A percentile compares a stretch with the other conserved stretches of the same genome.
phyloP scores from a whole-genome alignment of 148 eudicot genomes.

The Tetragonia tetragonoides region DNA sequence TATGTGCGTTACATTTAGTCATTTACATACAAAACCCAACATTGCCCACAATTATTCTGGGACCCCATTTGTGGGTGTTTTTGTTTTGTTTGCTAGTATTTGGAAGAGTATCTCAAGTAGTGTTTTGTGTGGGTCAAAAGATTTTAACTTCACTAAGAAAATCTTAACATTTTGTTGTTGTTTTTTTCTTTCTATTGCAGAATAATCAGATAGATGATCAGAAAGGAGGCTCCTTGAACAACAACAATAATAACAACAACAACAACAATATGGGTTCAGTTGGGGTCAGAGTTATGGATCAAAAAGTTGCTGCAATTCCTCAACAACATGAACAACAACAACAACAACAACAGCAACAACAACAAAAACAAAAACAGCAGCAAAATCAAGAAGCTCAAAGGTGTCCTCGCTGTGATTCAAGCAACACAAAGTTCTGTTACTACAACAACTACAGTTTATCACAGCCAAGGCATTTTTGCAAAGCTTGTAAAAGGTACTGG shows the following conservation, averaged over 20 bases:
- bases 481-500: conserved; percentile 74
- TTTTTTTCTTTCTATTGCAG: conserved; percentile 17
- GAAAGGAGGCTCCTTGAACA: conserved; percentile 1
- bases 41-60: conserved; percentile 22
- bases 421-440: conserved; percentile 52
- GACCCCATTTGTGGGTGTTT: conserved; percentile 15
- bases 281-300: conserved; percentile 19
- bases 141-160: conserved; percentile 19
- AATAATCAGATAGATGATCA: conserved; percentile 25
- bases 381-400: conserved; percentile 27
- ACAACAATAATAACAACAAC: background rate
- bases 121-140: conserved; percentile 14
- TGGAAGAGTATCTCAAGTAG: conserved; percentile 30
- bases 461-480: conserved; percentile 62
- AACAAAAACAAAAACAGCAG: conserved; percentile 23
- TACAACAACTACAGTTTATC: conserved; percentile 53
- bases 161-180: background rate
- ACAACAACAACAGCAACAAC: conserved; percentile 1
- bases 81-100: conserved; percentile 32
- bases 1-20: conserved; percentile 10
- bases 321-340: conserved; percentile 20
- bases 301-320: conserved; percentile 9
- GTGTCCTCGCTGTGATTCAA: conserved; percentile 45
- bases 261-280: conserved; percentile 22
- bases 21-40: background rate